Base-by-base conservation (phyloP, 768 basidiomycete genomes). In the Pleurotus pulmonarius region DNA sequence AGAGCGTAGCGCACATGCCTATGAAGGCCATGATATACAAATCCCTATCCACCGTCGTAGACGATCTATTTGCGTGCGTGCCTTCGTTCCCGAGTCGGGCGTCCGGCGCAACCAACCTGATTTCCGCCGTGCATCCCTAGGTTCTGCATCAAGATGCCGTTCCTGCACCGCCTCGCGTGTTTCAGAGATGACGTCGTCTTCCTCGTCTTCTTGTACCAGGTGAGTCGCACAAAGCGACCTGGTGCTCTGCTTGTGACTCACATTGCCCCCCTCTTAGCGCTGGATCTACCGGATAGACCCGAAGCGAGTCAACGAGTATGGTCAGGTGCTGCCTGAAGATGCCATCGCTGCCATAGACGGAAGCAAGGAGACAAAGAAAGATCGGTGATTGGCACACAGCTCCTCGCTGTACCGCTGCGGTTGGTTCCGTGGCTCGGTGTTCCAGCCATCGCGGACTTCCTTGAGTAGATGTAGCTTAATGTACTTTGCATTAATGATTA, bases 11-110 rank as follows among this genome's bases (percentile, higher is more conserved):
- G 45, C 96, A 98, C 69, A 94, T 98, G 88, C 95, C 95, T 16
- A 95, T 97, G 88, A 97, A 95, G 70, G 90, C 95, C 3, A 94
- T 98, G 92, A 87, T 94, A 62, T 96, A 94, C 79, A 97, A 96
- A 75, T 86, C 90, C 1, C 77, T 96, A 57, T 89, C 92, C 45
- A 92, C 88, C 1, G 89, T 92, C 47, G 90, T 95, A 45, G 95
- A 96, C 73, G 94, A 98, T 70, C 83, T 96, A 63, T 92, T 93
- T 68, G 87, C 88, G 90, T 93, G 77, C 64, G 55, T 52, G 39
- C 40, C 56, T 51, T 55, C 11, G 34, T 64, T 43, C 54, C 6
- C 48, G 40, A 51, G 20, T 46, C 46, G 40, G 38, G 46, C 59
- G 24, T 46, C 65, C 51, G 60, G 61, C 59, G 57, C 58, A 49